A percentile compares a stretch with the other conserved stretches of the same genome.
Evolutionary conservation across 805 yeast species (phyloP).

Genomic region (Schwanniomyces occidentalis): DNA sequence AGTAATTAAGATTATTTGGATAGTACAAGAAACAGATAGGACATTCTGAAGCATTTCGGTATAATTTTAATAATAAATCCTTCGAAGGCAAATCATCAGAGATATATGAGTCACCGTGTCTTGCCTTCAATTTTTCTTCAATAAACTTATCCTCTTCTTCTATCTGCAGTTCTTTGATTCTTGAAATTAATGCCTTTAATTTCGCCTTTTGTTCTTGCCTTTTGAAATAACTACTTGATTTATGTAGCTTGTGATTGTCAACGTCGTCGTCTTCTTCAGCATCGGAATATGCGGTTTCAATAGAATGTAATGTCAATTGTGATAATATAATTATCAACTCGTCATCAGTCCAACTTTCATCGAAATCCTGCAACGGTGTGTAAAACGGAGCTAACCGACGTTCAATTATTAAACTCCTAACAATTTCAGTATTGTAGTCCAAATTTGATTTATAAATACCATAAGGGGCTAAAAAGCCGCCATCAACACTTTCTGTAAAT

Average conservation of each 20-base stretch:
- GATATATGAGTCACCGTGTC: conserved; percentile 8
- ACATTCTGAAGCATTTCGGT: conserved; percentile 75
- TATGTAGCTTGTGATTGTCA: conserved; percentile 57
- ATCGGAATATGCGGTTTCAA: conserved; percentile 47
- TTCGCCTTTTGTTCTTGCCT: conserved; percentile 51
- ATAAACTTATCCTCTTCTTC: conserved; percentile 37
- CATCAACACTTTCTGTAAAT: conserved; percentile 78
- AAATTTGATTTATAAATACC: conserved; percentile 80
- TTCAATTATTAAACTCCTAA: conserved; percentile 65
- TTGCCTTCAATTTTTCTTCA: conserved; percentile 19
- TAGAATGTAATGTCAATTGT: conserved; percentile 57
- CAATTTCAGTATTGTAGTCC: conserved; percentile 73
- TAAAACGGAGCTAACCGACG: conserved; percentile 86
- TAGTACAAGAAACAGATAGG: conserved; percentile 91
- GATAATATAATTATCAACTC: conserved; percentile 54
- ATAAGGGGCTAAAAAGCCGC: conserved; percentile 89
- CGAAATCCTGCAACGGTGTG: conserved; percentile 82
- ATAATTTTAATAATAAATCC: conserved; percentile 56
- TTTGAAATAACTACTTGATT: conserved; percentile 45
- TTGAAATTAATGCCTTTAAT: conserved; percentile 38
- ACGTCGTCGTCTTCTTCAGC: conserved; percentile 61
- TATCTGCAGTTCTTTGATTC: conserved; percentile 29
- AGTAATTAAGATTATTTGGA: conserved; percentile 73
- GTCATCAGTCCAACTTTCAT: conserved; percentile 67
- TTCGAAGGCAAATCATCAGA: conserved; percentile 38